These are phyloP conservation scores for Calonectria pseudoturangicola DNA, from an alignment of 2,329 filamentous ascomycete genomes.

Conservation along the genomic window DNA sequence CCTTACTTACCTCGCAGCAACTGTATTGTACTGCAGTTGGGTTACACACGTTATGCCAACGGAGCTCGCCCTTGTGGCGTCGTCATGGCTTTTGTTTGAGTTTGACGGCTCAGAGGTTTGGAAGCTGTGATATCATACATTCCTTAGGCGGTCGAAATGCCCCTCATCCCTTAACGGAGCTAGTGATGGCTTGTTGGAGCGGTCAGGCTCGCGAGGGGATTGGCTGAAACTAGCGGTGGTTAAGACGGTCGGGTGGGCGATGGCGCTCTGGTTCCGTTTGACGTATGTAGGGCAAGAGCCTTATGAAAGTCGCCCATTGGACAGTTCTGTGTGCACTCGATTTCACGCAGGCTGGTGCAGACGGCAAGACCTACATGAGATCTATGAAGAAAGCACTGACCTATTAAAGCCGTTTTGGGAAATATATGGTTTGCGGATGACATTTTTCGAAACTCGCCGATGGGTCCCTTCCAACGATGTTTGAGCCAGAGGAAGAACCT, in stretches of 20 bases:
- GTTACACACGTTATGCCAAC: slow-evolving; percentile 15
- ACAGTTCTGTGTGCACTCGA: background rate
- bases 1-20: slow-evolving; percentile 3
- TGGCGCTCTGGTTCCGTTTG: slow-evolving; percentile 21
- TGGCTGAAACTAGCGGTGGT: background rate
- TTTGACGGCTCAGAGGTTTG: slow-evolving; percentile 16
- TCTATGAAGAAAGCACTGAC: slow-evolving; percentile 14
- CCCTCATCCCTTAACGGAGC: slow-evolving; percentile 15
- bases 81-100: background rate
- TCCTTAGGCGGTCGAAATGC: background rate
- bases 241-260: slow-evolving; percentile 1
- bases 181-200: slow-evolving; percentile 18
- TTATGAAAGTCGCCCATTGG: slow-evolving; percentile 4
- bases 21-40: slow-evolving; percentile 1
- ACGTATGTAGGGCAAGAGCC: slow-evolving; percentile 8
- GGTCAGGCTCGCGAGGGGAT: slow-evolving; percentile 17
- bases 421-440: background rate
- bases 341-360: slow-evolving; percentile 14
- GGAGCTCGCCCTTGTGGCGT: slow-evolving; percentile 17
- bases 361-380: background rate
- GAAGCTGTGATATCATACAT: slow-evolving; percentile 21
- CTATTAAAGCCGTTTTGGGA: slow-evolving; percentile 3
- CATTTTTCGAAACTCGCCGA: background rate
- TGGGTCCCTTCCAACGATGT: background rate
- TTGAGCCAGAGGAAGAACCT: background rate